Conservation (phyloP, 2,329 filamentous ascomycete species). For the Curvularia lunata region DNA sequence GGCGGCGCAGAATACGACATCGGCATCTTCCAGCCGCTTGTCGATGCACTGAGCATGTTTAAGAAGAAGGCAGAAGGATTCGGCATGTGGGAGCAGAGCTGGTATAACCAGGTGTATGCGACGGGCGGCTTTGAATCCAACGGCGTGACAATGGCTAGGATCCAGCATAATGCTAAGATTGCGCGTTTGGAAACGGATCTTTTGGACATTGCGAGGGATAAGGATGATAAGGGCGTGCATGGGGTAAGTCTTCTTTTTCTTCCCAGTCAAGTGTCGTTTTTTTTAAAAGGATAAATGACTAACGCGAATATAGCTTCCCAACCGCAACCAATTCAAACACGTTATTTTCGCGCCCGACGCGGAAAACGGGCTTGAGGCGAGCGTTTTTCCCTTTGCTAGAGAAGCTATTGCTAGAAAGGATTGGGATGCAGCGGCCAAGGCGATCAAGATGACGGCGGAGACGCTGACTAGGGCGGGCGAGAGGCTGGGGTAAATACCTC, state of each 20-base stretch:
- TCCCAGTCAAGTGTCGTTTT: no score
- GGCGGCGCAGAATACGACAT: conserved; percentile 48
- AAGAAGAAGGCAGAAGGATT: conserved; percentile 68
- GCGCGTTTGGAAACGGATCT: conserved; percentile 81
- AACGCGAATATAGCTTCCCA: conserved; percentile 62
- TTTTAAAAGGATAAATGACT: no score
- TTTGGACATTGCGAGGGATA: conserved; percentile 72
- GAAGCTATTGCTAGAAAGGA: conserved; percentile 77
- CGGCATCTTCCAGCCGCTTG: conserved; percentile 63
- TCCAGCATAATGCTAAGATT: conserved; percentile 80
- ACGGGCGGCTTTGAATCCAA: conserved; percentile 78
- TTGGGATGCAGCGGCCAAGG: conserved; percentile 70
- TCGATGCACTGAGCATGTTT: conserved; percentile 68
- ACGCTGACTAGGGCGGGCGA: conserved; percentile 69
- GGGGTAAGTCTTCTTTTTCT: conserved; percentile 66
- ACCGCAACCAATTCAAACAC: conserved; percentile 92
- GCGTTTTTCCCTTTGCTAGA: conserved; percentile 81
- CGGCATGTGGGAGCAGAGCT: conserved; percentile 75
- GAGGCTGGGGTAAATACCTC: conserved; percentile 42
- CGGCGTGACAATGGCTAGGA: conserved; percentile 69
- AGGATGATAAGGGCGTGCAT: conserved; percentile 40
- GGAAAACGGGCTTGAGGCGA: conserved; percentile 71
- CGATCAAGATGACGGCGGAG: conserved; percentile 73
- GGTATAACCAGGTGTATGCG: conserved; percentile 74
- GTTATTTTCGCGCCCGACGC: conserved; percentile 83